Base-by-base conservation (phyloP, 805 yeast species). In the Pichia thaimueangensis region DNA sequence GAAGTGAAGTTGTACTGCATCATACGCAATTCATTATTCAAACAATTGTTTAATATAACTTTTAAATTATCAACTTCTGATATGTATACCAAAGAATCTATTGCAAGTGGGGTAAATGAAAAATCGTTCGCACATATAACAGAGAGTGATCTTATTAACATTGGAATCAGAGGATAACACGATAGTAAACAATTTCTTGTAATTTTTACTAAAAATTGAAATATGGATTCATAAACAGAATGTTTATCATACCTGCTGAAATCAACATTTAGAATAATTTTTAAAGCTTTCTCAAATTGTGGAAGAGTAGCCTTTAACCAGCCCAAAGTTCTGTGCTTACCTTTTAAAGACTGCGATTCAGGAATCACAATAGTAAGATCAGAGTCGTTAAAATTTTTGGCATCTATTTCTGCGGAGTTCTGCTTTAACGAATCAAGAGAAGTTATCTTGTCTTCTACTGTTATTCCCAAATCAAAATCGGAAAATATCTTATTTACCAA, bases 281-380 rank as follows among this genome's bases (percentile, higher is more conserved):
- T 57, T 6, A 80, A 45, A 0, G 81, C 76, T 15, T 68, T 56
- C 37, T 63, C 62, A 3, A 78, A 62, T 51, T 80, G 85, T 15
- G 58, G 51, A 5, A 72, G 58, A 0, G 83, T 76, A 0, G 72
- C 78, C 12, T 56, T 63, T n/a, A 78, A 54, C 86, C 86, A 80
- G 13, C 70, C 50, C 6, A 63, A 62, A 5, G 74, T 69, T 52
- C 84, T 62, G 47, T 58, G 63, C 5, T 38, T 24, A 17, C 50
- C 53, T n/a, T 39, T 29, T 9, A 42, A 43, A 1, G 19, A 25
- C 16, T 30, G 23, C 15, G 12, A 19, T n/a, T 48, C 45, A 9
- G 59, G 54, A 11, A 55, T 51, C 5, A 43, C 23, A 8, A 54
- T 53, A 9, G 39, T 44, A 11, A 54, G 21, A 4, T 31, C 41